Evolutionary conservation across 2,329 filamentous ascomycete species (phyloP).

Genomic region (Grosmannia penicillata): DNA sequence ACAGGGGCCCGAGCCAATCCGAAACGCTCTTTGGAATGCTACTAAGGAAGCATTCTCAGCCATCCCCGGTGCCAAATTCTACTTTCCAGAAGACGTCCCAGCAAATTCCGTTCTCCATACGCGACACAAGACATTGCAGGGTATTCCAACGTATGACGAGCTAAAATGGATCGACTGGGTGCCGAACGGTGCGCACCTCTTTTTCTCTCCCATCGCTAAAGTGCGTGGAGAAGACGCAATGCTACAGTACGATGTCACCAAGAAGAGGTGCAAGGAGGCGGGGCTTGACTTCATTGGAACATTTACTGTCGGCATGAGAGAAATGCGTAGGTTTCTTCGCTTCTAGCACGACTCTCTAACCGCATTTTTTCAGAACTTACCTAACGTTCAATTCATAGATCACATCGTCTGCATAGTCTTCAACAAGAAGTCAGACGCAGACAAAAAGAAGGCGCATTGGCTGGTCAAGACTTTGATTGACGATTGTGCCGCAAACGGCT

Average conservation of each 20-base stretch:
- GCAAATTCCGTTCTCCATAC: too few species aligned
- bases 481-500: slow-evolving; percentile 23
- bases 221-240: slow-evolving; percentile 26
- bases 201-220: slow-evolving; percentile 28
- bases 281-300: slow-evolving; percentile 25
- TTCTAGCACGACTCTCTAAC: too few species aligned
- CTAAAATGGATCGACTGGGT: slow-evolving; percentile 26
- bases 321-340: too few species aligned
- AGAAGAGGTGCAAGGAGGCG: slow-evolving; percentile 17
- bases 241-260: slow-evolving; percentile 20
- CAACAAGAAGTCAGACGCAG: slow-evolving; percentile 14
- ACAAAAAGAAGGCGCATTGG: slow-evolving; percentile 12
- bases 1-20: too few species aligned
- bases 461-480: slow-evolving; percentile 19
- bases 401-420: slow-evolving; percentile 21
- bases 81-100: too few species aligned
- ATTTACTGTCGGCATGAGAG: slow-evolving; percentile 22
- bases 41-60: too few species aligned
- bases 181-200: slow-evolving; percentile 26
- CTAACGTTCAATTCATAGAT: too few species aligned
- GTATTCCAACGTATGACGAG: too few species aligned
- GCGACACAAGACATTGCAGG: too few species aligned
- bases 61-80: too few species aligned
- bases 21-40: too few species aligned
- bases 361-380: too few species aligned